Base-by-base conservation (phyloP, 768 basidiomycete species). In the Psilocybe cyanescens region DNA sequence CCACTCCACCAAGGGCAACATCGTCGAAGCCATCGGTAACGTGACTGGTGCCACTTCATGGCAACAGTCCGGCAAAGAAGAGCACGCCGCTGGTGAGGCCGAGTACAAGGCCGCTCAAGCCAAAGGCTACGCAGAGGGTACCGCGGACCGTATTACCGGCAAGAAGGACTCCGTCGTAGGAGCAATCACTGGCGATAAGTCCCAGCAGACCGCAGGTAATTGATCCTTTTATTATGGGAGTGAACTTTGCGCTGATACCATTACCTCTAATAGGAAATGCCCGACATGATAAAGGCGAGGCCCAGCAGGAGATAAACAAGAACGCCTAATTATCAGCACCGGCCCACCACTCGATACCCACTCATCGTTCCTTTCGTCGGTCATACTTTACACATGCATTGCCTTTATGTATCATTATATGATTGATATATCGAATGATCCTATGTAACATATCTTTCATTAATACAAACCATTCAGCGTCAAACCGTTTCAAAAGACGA, bases 251-350 rank as follows among this genome's bases (percentile, higher is more conserved):
- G 24, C 24, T 8, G 33, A 16, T 45, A 39, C 9, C 11, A 11
- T 7, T 11, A 17, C 61, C 12, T 8, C 7, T 31, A 44, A 6
- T 19, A 87, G 87, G 88, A 1, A 86, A 87, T 57, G 56, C 74
- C 16, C 76, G 72, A 52, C 78, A 84, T 0, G 83, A 87, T 51
- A 86, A 87, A 62, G 87, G 88, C 0, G 65, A 79, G 55, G 67
- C 77, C 0, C 81, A 88, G 65, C 85, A 88, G 69, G 75, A 84
- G 3, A 16, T 80, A 30, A 89, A 88, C 69, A 78, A 81, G 66
- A 28, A 49, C 48, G 48, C 28, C 48, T 49, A 28, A 49, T 50
- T 2, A 24, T 24, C 24, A 24, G 24, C 24, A 0, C 24, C 2
- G 24, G 24, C 24, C 24, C 24, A 24, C 24, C 24, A 24, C 24